A percentile compares a stretch with the other conserved stretches of the same genome.
Evolutionary conservation across 2,329 filamentous ascomycete species (phyloP).

Genomic region (Microsporum canis): DNA sequence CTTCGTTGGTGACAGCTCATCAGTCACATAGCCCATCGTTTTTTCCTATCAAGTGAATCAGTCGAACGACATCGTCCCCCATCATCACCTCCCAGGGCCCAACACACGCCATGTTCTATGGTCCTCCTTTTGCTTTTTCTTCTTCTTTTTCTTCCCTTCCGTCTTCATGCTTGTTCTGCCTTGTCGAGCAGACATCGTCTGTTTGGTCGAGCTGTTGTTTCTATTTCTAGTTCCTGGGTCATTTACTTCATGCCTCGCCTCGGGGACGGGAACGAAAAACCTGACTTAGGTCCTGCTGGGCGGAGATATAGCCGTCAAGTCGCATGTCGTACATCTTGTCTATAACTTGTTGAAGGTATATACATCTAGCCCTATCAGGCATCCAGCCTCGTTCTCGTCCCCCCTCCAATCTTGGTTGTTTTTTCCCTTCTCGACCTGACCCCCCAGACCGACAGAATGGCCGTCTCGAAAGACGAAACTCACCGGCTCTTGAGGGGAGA

Average conservation of each 20-base stretch:
- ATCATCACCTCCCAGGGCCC: no score
- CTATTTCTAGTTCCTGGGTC: no score
- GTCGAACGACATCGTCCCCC: background rate
- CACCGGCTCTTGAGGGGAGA: background rate
- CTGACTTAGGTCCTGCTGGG: background rate
- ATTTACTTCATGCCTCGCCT: background rate
- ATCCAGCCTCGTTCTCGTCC: background rate
- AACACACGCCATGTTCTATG: no score
- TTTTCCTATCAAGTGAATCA: background rate
- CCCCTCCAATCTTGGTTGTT: background rate
- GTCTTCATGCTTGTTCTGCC: no score
- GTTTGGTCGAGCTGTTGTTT: no score
- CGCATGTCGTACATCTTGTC: no score
- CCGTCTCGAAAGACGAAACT: background rate
- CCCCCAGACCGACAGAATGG: background rate
- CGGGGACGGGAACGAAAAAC: background rate
- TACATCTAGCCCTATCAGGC: background rate
- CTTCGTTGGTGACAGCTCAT: slow-evolving; percentile 2
- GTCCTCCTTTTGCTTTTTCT: no score
- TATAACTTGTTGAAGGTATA: background rate
- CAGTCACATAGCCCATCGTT: background rate
- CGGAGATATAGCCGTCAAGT: background rate
- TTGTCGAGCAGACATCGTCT: no score
- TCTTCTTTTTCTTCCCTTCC: no score
- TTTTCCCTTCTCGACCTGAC: no score